These are phyloP conservation scores for Gastrolobium bilobum DNA, from an alignment of 306 rosid species.

Conservation along the genomic window DNA sequence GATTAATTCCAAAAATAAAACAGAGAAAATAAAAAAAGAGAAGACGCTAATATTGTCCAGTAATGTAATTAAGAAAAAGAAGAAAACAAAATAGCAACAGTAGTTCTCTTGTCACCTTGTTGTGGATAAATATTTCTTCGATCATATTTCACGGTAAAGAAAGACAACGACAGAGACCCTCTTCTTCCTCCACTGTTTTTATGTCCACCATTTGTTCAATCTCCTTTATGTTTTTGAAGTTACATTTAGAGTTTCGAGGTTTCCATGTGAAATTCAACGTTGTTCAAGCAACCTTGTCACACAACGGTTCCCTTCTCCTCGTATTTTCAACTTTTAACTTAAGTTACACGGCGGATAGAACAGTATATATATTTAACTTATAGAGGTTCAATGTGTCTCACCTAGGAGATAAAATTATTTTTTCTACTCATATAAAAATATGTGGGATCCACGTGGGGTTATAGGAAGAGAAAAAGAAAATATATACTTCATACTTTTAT, in stretches of 20 bases:
- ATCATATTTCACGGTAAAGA: slow-evolving; percentile 39
- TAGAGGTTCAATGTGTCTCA: neutral
- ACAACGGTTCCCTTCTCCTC: slow-evolving; percentile 2
- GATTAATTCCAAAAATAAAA: neutral
- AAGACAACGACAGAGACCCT: slow-evolving; percentile 31
- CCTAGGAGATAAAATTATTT: too few relatives aligned
- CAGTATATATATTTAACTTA: neutral
- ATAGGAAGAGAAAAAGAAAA: neutral
- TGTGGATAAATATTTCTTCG: slow-evolving; percentile 35
- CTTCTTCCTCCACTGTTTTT: slow-evolving; percentile 37
- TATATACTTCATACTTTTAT: too few relatives aligned
- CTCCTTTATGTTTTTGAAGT: slow-evolving; percentile 8
- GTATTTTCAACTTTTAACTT: slow-evolving; percentile 25
- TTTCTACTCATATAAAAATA: too few relatives aligned
- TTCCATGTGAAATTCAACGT: slow-evolving; percentile 43
- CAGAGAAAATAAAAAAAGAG: neutral
- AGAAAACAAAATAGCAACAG: neutral
- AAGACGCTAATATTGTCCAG: neutral
- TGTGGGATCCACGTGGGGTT: too few relatives aligned
- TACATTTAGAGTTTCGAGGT: slow-evolving; percentile 41
- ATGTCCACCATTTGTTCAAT: neutral
- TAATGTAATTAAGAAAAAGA: neutral
- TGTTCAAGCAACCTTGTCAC: slow-evolving; percentile 28
- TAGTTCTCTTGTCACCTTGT: slow-evolving; percentile 42
- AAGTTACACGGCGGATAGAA: neutral